phyloP scores from a whole-genome alignment of 768 basidiomycete species.

The Boletus pseudopeckii region DNA sequence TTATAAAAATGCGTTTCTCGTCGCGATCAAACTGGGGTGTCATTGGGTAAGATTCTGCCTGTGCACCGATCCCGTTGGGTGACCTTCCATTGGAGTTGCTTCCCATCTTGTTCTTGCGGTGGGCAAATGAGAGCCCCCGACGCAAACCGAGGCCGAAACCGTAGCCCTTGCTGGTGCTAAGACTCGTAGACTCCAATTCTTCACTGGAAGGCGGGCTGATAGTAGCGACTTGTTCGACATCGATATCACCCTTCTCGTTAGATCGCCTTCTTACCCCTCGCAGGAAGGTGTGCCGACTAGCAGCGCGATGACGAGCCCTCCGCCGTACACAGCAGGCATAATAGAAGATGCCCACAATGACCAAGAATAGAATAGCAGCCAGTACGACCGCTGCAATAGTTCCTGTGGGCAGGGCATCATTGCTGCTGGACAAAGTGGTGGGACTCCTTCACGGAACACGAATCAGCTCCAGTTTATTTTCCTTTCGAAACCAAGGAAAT shows the following conservation, averaged over 20 bases:
- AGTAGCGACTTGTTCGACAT: slow-evolving; percentile 11
- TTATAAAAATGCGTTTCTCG: slow-evolving; percentile 29
- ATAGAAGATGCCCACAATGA: slow-evolving; percentile 42
- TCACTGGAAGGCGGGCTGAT: slow-evolving; percentile 14
- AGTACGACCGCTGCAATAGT: slow-evolving; percentile 66
- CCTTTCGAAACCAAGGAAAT: neutral
- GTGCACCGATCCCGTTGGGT: slow-evolving; percentile 5
- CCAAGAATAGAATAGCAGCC: slow-evolving; percentile 49
- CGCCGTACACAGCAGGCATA: slow-evolving; percentile 49
- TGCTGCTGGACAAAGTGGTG: slow-evolving; percentile 11
- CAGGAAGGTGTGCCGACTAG: slow-evolving; percentile 3
- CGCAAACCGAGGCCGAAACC: slow-evolving; percentile 34
- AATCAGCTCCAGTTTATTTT: neutral
- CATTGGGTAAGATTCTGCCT: slow-evolving; percentile 23
- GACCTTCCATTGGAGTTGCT: slow-evolving; percentile 19
- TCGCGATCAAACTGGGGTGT: slow-evolving; percentile 20
- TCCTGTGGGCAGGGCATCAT: slow-evolving; percentile 41
- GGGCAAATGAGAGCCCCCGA: slow-evolving; percentile 24
- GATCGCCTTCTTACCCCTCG: neutral
- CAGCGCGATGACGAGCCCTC: slow-evolving; percentile 31
- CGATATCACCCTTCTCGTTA: neutral
- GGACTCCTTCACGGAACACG: slow-evolving; percentile 12
- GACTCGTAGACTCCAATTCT: slow-evolving; percentile 25
- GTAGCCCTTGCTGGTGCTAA: slow-evolving; percentile 33
- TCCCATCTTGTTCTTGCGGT: slow-evolving; percentile 23